Conservation (phyloP, 495 filamentous ascomycete genomes). For the Lentithecium fluviatile region DNA sequence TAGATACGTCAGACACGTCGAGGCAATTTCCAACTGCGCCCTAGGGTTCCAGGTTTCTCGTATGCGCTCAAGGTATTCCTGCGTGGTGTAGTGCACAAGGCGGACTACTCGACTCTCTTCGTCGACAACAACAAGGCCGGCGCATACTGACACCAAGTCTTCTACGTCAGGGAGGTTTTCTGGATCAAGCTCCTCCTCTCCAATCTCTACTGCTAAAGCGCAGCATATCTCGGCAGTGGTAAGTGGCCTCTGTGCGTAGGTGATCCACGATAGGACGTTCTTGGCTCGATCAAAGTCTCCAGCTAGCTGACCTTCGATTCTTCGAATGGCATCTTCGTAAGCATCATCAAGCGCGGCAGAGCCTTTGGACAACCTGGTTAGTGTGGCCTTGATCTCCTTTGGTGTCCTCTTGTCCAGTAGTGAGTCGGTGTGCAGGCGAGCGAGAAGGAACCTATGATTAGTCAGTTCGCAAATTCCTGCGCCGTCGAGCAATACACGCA, state of each 20-base stretch:
- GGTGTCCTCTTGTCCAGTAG: slow-evolving; percentile 43
- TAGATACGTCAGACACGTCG: slow-evolving; percentile 50
- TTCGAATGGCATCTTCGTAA: slow-evolving; percentile 47
- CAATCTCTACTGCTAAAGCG: slow-evolving; percentile 2
- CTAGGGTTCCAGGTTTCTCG: slow-evolving; percentile 42
- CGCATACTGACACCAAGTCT: slow-evolving; percentile 50
- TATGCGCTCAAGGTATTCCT: slow-evolving; percentile 52
- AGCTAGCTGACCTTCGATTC: slow-evolving; percentile 45
- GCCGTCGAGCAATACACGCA: slow-evolving; percentile 32
- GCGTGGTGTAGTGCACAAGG: slow-evolving; percentile 56
- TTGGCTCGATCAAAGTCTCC: slow-evolving; percentile 15
- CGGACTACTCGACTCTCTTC: slow-evolving; percentile 49
- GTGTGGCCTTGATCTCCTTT: slow-evolving; percentile 40
- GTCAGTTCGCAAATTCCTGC: not conserved
- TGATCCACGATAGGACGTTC: slow-evolving; percentile 3
- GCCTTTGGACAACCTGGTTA: slow-evolving; percentile 41
- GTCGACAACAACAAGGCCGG: slow-evolving; percentile 54
- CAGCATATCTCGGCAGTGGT: slow-evolving; percentile 12
- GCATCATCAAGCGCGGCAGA: slow-evolving; percentile 38
- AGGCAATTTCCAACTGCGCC: slow-evolving; percentile 42
- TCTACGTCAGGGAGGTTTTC: slow-evolving; percentile 31
- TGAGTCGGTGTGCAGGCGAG: slow-evolving; percentile 50
- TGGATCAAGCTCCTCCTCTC: not conserved
- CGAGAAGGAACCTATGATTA: slow-evolving; percentile 54
- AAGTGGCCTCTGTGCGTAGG: slow-evolving; percentile 7